phyloP scores from a whole-genome alignment of 179 eudicot genomes.

The Drosera spatulata region DNA sequence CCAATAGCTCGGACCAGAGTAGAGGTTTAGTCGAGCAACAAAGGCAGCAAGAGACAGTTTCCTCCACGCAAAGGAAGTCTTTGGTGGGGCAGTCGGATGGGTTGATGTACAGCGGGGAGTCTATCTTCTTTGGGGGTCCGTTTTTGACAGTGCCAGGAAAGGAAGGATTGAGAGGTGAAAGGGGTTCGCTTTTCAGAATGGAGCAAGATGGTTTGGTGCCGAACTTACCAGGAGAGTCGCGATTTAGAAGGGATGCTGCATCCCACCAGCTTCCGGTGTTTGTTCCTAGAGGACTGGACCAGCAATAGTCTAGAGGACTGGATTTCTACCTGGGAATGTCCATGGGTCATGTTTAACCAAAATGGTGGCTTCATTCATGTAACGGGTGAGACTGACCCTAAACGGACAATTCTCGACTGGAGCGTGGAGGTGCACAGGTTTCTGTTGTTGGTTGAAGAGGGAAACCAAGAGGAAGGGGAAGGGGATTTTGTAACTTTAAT shows the following conservation, averaged over 20 bases:
- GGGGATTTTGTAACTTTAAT: no score
- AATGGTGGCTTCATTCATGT: no score
- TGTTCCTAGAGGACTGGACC: conserved; percentile 36
- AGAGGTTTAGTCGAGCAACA: conserved; percentile 12
- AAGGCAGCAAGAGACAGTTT: conserved; percentile 15
- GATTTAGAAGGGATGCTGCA: conserved; percentile 56
- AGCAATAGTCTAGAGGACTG: conserved; percentile 8
- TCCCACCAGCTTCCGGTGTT: conserved; percentile 93
- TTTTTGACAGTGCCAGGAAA: conserved; percentile 43
- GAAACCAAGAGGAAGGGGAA: no score
- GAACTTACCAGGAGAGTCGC: conserved; percentile 51
- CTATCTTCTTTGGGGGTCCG: conserved; percentile 92
- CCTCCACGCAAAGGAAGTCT: conserved; percentile 10
- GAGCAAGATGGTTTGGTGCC: conserved; percentile 36
- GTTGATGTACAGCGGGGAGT: conserved; percentile 61
- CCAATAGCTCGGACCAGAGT: conserved; percentile 16
- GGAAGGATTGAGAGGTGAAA: conserved; percentile 30
- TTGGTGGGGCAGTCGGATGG: conserved; percentile 34
- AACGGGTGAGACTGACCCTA: no score
- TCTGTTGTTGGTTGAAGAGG: no score
- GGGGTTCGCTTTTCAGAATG: conserved; percentile 36
- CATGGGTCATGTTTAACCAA: no score
- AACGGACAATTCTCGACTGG: no score
- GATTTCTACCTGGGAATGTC: no score
- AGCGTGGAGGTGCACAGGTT: no score